phyloP scores from a whole-genome alignment of 2,329 filamentous ascomycete genomes.

The Pseudogymnoascus destructans region DNA sequence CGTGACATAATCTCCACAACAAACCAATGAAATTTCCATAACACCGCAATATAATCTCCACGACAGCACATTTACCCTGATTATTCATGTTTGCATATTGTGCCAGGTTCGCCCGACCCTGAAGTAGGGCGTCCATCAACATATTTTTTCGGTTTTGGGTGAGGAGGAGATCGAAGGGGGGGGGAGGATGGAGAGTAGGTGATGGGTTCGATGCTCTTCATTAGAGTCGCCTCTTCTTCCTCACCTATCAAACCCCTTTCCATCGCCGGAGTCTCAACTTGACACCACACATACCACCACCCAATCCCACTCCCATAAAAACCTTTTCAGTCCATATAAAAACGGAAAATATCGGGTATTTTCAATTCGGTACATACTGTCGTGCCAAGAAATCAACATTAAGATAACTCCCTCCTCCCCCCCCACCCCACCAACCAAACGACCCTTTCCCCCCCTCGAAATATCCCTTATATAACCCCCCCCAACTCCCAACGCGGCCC shows the following conservation, averaged over 20 bases:
- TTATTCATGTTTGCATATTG: too few relatives aligned
- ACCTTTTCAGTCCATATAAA: neutral
- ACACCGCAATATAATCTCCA: too few relatives aligned
- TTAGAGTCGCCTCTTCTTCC: too few relatives aligned
- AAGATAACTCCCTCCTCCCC: neutral
- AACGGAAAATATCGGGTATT: neutral
- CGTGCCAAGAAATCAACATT: neutral
- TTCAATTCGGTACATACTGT: conserved; percentile 5
- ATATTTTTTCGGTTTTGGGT: too few relatives aligned
- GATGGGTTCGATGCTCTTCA: too few relatives aligned
- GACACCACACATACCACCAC: neutral
- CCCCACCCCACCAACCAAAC: neutral
- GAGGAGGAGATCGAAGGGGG: too few relatives aligned
- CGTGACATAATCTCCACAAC: too few relatives aligned
- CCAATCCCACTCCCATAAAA: neutral
- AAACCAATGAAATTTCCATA: too few relatives aligned
- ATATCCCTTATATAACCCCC: neutral
- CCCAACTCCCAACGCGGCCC: neutral
- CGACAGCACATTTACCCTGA: too few relatives aligned
- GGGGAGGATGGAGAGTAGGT: too few relatives aligned
- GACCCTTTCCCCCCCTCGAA: neutral
- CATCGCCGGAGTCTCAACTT: neutral
- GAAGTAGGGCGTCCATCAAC: too few relatives aligned
- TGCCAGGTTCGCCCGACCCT: too few relatives aligned
- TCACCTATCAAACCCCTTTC: neutral